phyloP scores from a whole-genome alignment of 2,329 filamentous ascomycete genomes.

The Geosmithia putterillii region DNA sequence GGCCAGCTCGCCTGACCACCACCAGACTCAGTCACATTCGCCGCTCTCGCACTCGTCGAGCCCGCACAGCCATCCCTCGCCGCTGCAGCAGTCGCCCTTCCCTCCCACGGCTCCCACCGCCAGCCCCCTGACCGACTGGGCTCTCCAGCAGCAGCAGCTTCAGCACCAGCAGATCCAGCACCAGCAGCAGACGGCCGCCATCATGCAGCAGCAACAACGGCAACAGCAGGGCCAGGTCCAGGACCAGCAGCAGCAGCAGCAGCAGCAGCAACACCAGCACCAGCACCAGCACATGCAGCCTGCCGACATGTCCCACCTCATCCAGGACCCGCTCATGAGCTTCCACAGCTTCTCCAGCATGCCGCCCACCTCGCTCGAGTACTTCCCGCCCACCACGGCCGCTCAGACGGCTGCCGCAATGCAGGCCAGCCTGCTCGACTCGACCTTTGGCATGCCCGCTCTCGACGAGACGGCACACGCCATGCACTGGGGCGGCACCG shows the following conservation, averaged over 20 bases:
- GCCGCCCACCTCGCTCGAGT: slow-evolving; percentile 45
- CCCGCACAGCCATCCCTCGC: slow-evolving; percentile 35
- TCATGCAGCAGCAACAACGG: slow-evolving; percentile 20
- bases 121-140: slow-evolving; percentile 49
- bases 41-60: slow-evolving; percentile 39
- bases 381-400: slow-evolving; percentile 38
- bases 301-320: slow-evolving; percentile 37
- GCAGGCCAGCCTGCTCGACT: slow-evolving; percentile 50
- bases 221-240: slow-evolving; percentile 16
- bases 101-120: slow-evolving; percentile 32
- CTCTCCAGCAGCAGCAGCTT: slow-evolving; percentile 42
- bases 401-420: slow-evolving; percentile 44
- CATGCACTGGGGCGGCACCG: slow-evolving; percentile 47
- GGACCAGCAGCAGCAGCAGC: slow-evolving; percentile 22
- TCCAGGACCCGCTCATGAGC: slow-evolving; percentile 45
- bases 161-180: no score
- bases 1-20: slow-evolving; percentile 31
- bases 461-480: slow-evolving; percentile 42
- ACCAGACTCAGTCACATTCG: slow-evolving; percentile 35
- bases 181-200: no score
- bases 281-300: slow-evolving; percentile 21
- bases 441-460: slow-evolving; percentile 47
- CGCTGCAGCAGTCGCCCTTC: slow-evolving; percentile 42
- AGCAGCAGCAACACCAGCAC: slow-evolving; percentile 14
- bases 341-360: slow-evolving; percentile 42